Evolutionary conservation across 1,284 basidiomycete species (phyloP), one percentile per base, ranked within the genome.

Genomic region (Schizophyllum amplum): DNA sequence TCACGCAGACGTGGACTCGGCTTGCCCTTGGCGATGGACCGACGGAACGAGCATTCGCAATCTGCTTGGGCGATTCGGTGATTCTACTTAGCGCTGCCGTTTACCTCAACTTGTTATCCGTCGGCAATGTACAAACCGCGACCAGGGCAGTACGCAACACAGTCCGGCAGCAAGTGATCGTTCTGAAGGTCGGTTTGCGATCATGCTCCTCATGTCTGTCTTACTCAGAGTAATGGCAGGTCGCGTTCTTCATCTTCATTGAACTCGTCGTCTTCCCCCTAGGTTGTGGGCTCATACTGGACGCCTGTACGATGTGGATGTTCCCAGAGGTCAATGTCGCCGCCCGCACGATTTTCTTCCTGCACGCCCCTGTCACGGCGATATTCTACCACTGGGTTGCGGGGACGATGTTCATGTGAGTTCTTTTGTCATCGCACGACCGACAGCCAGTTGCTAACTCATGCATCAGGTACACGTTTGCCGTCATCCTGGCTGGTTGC

Each of bases 301-400:
- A 95, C 69, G 65, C 89, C 17, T 93, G 86, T 66, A 87, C 89
- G 1, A 77, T 96, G 33, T 93, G 91, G 72, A 72, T 97, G 21
- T 92, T 97, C 71, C 85, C 88, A 0, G 83, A 86, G 61, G 81
- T 83, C 0, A 87, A 82, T 53, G 61, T 91, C 33, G 70, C 77
- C 20, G 79, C 83, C 7, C 77, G 83, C 46, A 62, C 79, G n/a
- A 76, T 72, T 2, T 92, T 86, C 75, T 79, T 85, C 70, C 71
- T 72, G 52, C 84, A 82, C 66, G 84, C 83, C 2, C 91, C 92
- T 0, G 70, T 92, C 55, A 88, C 90, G 0, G 83, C 87, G 11
- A 79, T 84, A 59, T 96, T 98, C 68, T 87, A 92, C 57, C 90
- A 92, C 62, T 98, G 95, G 94, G 81, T 96, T 17, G 81, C 88